Percentiles rank a stretch among this genome's conserved stretches.
Conservation (phyloP, 805 yeast species). For the Barnettozyma sucrosica region DNA sequence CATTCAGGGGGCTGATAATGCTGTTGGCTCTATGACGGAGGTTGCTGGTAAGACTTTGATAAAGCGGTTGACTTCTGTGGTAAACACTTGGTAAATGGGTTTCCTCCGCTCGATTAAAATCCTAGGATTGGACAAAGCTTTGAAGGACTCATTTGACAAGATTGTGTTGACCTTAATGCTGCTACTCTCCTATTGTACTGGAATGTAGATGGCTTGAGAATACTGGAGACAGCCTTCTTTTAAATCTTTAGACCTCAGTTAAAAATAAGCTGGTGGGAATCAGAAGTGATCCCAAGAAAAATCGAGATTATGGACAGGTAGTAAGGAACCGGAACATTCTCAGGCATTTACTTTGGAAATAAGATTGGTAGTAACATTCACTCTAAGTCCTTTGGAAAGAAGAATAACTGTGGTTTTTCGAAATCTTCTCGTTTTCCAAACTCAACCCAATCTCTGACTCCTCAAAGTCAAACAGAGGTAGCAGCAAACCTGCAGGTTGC, state of each 20-base stretch:
- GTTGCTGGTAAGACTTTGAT: conserved; percentile 84
- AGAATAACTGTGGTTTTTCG: conserved; percentile 27
- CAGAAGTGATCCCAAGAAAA: conserved; percentile 30
- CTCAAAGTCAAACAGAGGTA: not conserved
- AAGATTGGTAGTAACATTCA: conserved; percentile 28
- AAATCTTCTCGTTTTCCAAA: conserved; percentile 34
- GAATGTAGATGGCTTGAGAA: conserved; percentile 17
- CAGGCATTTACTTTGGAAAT: conserved; percentile 40
- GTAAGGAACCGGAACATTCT: conserved; percentile 45
- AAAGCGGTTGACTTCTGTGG: conserved; percentile 64
- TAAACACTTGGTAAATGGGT: conserved; percentile 66
- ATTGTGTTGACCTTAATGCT: conserved; percentile 55
- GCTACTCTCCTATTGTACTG: conserved; percentile 31
- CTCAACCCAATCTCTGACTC: conserved; percentile 35
- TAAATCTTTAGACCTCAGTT: conserved; percentile 44
- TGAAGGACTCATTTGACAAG: conserved; percentile 54
- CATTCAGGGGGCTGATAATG: conserved; percentile 82
- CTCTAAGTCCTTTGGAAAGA: conserved; percentile 36
- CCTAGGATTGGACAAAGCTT: conserved; percentile 33
- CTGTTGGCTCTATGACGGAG: conserved; percentile 78
- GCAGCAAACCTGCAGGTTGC: too few relatives aligned
- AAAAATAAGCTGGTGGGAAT: conserved; percentile 37
- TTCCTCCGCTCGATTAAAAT: conserved; percentile 35
- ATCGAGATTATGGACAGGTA: conserved; percentile 29
- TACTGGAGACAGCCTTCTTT: conserved; percentile 31